phyloP scores from a whole-genome alignment of 805 yeast species.

The Nakazawaea holstii region DNA sequence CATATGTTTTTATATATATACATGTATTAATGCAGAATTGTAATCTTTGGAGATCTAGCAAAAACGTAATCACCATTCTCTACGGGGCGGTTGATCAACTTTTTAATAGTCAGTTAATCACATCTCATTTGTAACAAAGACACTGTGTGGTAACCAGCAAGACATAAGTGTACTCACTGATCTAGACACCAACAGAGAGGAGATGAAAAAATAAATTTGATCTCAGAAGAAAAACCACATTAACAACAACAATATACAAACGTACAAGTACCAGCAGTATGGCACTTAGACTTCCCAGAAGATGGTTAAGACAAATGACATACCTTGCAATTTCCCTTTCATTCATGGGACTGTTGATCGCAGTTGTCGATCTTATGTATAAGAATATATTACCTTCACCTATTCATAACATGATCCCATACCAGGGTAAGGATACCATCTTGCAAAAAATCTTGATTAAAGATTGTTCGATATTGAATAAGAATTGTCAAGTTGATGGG shows the following conservation, averaged over 20 bases:
- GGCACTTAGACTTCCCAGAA: conserved; percentile 21
- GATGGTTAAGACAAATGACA: conserved; percentile 25
- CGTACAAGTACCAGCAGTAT: neutral
- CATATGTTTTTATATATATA: too few species aligned
- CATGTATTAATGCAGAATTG: neutral
- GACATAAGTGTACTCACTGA: too few species aligned
- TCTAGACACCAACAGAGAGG: too few species aligned
- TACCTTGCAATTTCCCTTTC: conserved; percentile 19
- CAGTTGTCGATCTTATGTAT: conserved; percentile 31
- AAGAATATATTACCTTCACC: conserved; percentile 27
- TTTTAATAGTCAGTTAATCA: too few species aligned
- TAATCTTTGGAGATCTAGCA: neutral
- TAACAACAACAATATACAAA: too few species aligned
- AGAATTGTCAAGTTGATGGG: conserved; percentile 19
- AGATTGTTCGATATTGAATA: conserved; percentile 8
- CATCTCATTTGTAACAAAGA: too few species aligned
- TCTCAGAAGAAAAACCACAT: neutral
- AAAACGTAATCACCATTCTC: too few species aligned
- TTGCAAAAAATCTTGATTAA: conserved; percentile 12
- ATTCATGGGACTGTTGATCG: conserved; percentile 21
- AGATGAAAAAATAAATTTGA: neutral
- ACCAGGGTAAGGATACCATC: conserved; percentile 37
- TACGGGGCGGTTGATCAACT: too few species aligned
- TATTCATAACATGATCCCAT: conserved; percentile 25
- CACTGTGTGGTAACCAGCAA: too few species aligned